Percentiles rank a stretch among this genome's conserved stretches.
phyloP scores from a whole-genome alignment of 2,329 filamentous ascomycete species.

The Aspergillus jensenii region DNA sequence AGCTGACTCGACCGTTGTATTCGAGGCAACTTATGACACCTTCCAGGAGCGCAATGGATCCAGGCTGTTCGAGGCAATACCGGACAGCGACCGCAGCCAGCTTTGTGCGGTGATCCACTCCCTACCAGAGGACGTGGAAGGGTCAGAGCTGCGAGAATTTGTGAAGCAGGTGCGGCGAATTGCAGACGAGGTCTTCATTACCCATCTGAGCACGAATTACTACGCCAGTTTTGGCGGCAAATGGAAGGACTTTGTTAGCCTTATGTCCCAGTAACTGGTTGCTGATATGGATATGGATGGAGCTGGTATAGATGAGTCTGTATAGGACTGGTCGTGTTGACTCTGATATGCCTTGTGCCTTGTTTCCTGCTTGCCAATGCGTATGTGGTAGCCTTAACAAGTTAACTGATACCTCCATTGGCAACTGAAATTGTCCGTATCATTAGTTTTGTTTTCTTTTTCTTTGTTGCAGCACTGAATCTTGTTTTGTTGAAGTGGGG shows the following conservation, averaged over 20 bases:
- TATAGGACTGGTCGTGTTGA: no score
- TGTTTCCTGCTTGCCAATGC: no score
- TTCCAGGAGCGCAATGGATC: slow-evolving; percentile 36
- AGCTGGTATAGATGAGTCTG: background rate
- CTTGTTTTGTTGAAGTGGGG: background rate
- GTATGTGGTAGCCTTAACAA: no score
- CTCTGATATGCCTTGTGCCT: no score
- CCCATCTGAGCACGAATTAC: slow-evolving; percentile 39
- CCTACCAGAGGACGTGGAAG: slow-evolving; percentile 33
- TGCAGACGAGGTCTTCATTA: slow-evolving; percentile 43
- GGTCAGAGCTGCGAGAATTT: slow-evolving; percentile 29
- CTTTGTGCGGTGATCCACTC: slow-evolving; percentile 41
- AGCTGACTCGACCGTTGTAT: slow-evolving; percentile 48
- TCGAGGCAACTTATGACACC: slow-evolving; percentile 44
- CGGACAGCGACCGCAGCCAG: slow-evolving; percentile 31
- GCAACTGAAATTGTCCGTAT: no score
- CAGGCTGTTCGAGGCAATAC: slow-evolving; percentile 33
- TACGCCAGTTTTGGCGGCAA: slow-evolving; percentile 41
- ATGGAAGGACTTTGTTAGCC: slow-evolving; percentile 39
- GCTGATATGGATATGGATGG: background rate
- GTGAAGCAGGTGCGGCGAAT: slow-evolving; percentile 35
- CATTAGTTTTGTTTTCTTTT: background rate
- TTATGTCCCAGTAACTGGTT: slow-evolving; percentile 27
- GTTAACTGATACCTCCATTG: no score
- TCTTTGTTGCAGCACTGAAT: background rate